Evolutionary conservation across 148 eudicot species (phyloP).

Genomic region (Rhododendron ovatum): DNA sequence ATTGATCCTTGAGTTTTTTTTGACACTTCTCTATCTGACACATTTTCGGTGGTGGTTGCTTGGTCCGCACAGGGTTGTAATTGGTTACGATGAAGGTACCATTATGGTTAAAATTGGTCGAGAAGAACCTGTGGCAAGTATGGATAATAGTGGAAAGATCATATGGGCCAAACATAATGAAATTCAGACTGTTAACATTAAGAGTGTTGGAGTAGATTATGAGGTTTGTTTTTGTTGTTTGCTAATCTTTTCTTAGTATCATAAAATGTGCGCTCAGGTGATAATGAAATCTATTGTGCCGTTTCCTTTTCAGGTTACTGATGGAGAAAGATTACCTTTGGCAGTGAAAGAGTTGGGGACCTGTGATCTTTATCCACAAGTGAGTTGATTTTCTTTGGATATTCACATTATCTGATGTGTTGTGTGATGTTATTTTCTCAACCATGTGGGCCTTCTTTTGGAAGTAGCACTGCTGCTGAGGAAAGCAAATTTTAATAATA

Average conservation of each 20-base stretch:
- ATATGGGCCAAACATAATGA: conserved; percentile 98
- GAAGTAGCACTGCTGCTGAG: conserved; percentile 3
- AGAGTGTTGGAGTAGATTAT: conserved; percentile 85
- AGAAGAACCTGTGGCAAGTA: conserved; percentile 93
- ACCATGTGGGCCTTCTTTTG: not conserved
- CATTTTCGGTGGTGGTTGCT: not conserved
- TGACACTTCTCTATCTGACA: not conserved
- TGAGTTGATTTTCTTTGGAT: conserved; percentile 22
- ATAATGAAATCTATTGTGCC: not conserved
- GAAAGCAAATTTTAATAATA: not conserved
- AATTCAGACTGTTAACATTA: conserved; percentile 83
- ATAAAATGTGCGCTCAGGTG: not conserved
- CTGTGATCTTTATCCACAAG: conserved; percentile 99
- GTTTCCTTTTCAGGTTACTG: conserved; percentile 60
- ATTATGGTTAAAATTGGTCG: conserved; percentile 95
- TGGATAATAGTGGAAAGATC: conserved; percentile 93
- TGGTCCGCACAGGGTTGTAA: conserved; percentile 54
- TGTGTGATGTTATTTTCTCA: not conserved
- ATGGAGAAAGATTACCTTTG: conserved; percentile 94
- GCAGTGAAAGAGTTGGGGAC: conserved; percentile 96
- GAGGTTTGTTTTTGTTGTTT: conserved; percentile 50
- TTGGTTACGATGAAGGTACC: conserved; percentile 88
- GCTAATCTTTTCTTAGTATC: conserved; percentile 3
- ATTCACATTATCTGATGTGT: not conserved
- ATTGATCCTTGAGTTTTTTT: conserved; percentile 6